Percentiles rank a stretch among this genome's conserved stretches.
phyloP scores from a whole-genome alignment of 495 filamentous ascomycete genomes.

The Aspergillus nidulans region DNA sequence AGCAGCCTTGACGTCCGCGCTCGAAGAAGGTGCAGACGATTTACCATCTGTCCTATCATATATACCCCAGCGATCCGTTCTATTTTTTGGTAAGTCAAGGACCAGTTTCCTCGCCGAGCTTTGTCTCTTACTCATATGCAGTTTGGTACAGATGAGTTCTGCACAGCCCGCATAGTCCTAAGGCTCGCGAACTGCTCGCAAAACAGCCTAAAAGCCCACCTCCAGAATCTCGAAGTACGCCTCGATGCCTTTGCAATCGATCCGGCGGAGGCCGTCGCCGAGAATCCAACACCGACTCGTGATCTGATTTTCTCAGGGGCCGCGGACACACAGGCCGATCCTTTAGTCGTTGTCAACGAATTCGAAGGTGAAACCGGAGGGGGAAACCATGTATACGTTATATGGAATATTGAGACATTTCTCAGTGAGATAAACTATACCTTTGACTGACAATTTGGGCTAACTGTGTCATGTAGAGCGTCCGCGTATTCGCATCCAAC shows the following conservation, averaged over 20 bases:
- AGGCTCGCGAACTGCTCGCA: constrained; percentile 61
- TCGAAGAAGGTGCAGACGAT: constrained; percentile 44
- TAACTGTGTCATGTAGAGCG: constrained; percentile 44
- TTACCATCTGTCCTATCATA: constrained; percentile 43
- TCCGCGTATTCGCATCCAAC: constrained; percentile 73
- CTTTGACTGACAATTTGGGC: no score
- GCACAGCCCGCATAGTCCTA: constrained; percentile 68
- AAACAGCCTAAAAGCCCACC: constrained; percentile 51
- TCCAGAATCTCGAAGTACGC: constrained; percentile 60
- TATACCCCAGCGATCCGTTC: constrained; percentile 48
- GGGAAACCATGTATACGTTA: constrained; percentile 59
- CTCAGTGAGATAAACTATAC: constrained; percentile 51
- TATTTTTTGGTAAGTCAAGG: constrained; percentile 66
- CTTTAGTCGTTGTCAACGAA: constrained; percentile 55
- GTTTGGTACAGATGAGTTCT: constrained; percentile 66
- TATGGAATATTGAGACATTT: constrained; percentile 78
- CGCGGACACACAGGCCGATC: constrained; percentile 56
- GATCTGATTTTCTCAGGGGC: constrained; percentile 64
- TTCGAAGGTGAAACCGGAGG: constrained; percentile 50
- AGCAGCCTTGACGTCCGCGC: constrained; percentile 46
- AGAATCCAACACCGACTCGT: constrained; percentile 46
- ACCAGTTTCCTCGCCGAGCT: constrained; percentile 22
- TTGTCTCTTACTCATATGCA: constrained; percentile 59
- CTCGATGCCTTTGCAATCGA: constrained; percentile 71
- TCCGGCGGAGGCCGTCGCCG: constrained; percentile 41